These are phyloP conservation scores for Trichophyton simii DNA, from an alignment of 2,329 filamentous ascomycete genomes.

Conservation along the genomic window DNA sequence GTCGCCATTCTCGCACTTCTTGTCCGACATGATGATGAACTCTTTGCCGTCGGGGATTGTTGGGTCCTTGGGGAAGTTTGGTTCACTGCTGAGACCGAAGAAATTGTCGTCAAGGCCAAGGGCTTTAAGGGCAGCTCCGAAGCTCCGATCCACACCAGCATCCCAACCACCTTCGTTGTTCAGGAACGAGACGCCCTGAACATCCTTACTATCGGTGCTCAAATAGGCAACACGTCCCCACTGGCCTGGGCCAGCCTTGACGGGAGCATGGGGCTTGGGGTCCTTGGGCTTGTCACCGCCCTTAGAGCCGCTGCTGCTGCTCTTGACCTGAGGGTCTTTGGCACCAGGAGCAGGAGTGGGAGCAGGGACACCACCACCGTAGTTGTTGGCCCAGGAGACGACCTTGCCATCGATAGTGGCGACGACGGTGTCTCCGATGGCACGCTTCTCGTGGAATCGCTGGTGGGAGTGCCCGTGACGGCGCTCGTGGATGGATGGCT, in stretches of 20 bases:
- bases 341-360: constrained; percentile 9
- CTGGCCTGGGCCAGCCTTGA: constrained; percentile 17
- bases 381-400: constrained; percentile 49
- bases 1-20: constrained; percentile 34
- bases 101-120: constrained; percentile 39
- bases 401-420: constrained; percentile 48
- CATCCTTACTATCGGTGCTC: constrained; percentile 29
- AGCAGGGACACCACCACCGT: constrained; percentile 25
- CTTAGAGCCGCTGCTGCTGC: not conserved
- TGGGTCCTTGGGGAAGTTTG: constrained; percentile 39
- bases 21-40: constrained; percentile 40
- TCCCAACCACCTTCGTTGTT: constrained; percentile 45
- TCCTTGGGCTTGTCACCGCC: not conserved
- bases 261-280: constrained; percentile 6
- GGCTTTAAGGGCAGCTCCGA: constrained; percentile 44
- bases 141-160: constrained; percentile 44
- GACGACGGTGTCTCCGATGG: constrained; percentile 38
- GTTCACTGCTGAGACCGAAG: constrained; percentile 34
- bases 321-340: not conserved
- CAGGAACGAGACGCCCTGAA: constrained; percentile 46
- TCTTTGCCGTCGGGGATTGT: constrained; percentile 40
- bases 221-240: constrained; percentile 41
- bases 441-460: constrained; percentile 32
- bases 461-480: constrained; percentile 38
- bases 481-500: constrained; percentile 27